phyloP scores from a whole-genome alignment of 139 green algal genomes.

The Yamagishiella unicocca region DNA sequence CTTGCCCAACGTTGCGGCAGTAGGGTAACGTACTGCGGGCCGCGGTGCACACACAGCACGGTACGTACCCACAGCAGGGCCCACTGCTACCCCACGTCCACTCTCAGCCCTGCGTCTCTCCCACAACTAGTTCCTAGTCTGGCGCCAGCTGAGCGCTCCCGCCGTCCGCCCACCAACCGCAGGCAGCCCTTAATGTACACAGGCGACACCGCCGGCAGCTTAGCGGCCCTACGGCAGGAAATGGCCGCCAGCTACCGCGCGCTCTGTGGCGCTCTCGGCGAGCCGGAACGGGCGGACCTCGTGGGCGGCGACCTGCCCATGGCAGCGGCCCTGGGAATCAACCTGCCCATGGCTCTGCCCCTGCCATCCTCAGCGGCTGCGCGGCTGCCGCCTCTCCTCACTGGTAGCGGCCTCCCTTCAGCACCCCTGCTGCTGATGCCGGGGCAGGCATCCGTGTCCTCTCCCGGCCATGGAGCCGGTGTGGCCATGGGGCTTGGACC shows the following conservation, averaged over 20 bases:
- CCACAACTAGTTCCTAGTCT: too few relatives aligned
- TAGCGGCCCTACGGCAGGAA: constrained; percentile 4
- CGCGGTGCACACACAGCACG: too few relatives aligned
- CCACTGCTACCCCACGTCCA: too few relatives aligned
- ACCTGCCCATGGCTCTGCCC: not conserved
- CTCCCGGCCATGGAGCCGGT: not conserved
- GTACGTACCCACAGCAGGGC: too few relatives aligned
- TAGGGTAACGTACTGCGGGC: too few relatives aligned
- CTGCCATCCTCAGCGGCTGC: not conserved
- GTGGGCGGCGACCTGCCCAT: not conserved
- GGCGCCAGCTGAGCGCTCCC: too few relatives aligned
- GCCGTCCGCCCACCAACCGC: too few relatives aligned
- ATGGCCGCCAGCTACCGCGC: not conserved
- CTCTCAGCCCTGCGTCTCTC: too few relatives aligned
- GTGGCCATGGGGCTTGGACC: constrained; percentile 5
- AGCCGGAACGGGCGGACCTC: not conserved
- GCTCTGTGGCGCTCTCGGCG: not conserved
- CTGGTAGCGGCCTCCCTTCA: not conserved
- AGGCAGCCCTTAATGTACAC: constrained; percentile 18
- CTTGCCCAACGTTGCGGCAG: too few relatives aligned
- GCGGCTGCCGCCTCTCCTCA: constrained; percentile 5
- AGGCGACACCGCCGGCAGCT: not conserved
- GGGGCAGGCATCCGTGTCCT: not conserved
- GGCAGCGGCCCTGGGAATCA: not conserved
- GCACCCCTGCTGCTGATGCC: not conserved